phyloP scores from a whole-genome alignment of 192 early-diverging fungal species.

The Umbelopsis vinacea region DNA sequence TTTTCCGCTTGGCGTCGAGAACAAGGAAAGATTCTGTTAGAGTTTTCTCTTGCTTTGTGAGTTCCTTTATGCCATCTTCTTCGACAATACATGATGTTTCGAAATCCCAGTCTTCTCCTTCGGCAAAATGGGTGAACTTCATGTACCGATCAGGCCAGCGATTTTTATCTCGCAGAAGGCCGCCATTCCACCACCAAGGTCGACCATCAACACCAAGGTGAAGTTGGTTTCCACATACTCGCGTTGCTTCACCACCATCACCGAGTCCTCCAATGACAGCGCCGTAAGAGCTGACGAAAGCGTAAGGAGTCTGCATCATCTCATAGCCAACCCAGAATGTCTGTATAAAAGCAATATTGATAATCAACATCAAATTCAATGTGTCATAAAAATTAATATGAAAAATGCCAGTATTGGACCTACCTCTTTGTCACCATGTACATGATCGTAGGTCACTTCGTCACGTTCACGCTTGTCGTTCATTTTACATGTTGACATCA shows the following conservation, averaged over 20 bases:
- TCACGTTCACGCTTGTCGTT: slow-evolving; percentile 56
- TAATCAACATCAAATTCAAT: background rate
- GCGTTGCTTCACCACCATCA: slow-evolving; percentile 4
- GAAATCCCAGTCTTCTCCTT: slow-evolving; percentile 29
- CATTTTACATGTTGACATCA: slow-evolving; percentile 57
- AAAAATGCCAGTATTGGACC: too few species aligned
- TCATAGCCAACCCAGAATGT: slow-evolving; percentile 65
- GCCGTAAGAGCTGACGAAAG: slow-evolving; percentile 40
- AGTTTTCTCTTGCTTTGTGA: background rate
- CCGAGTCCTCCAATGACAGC: slow-evolving; percentile 47
- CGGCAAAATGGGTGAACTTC: slow-evolving; percentile 30
- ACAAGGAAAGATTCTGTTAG: slow-evolving; percentile 7
- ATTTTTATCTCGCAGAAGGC: slow-evolving; percentile 41
- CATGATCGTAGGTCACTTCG: slow-evolving; percentile 42
- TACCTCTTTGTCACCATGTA: slow-evolving; percentile 68
- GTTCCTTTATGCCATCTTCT: slow-evolving; percentile 18
- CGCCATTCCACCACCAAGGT: slow-evolving; percentile 48
- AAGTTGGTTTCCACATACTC: slow-evolving; percentile 41
- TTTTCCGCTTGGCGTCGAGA: slow-evolving; percentile 24
- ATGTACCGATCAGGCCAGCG: slow-evolving; percentile 23
- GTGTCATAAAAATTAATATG: too few species aligned
- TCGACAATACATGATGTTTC: slow-evolving; percentile 29
- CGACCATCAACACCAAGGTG: slow-evolving; percentile 29
- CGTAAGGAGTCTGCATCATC: slow-evolving; percentile 47
- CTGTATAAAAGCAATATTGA: background rate